These are phyloP conservation scores for Plasmodium chabaudi DNA, from an alignment of 169 alveolate species.

Conservation along the genomic window DNA sequence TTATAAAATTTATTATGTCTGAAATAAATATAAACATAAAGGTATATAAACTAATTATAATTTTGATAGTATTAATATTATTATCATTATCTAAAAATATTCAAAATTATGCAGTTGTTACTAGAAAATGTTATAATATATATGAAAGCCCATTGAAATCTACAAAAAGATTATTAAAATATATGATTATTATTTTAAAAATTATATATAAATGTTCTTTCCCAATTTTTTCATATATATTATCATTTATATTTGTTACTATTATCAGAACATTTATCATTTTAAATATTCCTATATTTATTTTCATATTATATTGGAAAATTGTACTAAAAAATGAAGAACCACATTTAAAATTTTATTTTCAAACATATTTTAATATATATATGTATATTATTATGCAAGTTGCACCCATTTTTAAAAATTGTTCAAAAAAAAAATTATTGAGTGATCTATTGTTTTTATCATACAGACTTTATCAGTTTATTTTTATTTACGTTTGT, in stretches of 20 bases:
- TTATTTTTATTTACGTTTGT: constrained; percentile 35
- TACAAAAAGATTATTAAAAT: constrained; percentile 47
- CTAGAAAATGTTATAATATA: constrained; percentile 73
- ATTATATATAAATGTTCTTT: constrained; percentile 40
- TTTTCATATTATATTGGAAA: constrained; percentile 45
- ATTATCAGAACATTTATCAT: constrained; percentile 41
- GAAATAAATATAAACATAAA: constrained; percentile 66
- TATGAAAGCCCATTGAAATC: constrained; percentile 74
- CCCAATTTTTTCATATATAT: constrained; percentile 42
- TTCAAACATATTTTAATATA: constrained; percentile 10
- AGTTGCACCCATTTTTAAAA: constrained; percentile 39
- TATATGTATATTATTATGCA: constrained; percentile 56
- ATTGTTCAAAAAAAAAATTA: constrained; percentile 8
- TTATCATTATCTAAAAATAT: constrained; percentile 61
- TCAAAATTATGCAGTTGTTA: constrained; percentile 55
- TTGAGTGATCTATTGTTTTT: constrained; percentile 24
- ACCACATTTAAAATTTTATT: constrained; percentile 17
- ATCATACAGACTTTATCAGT: constrained; percentile 2
- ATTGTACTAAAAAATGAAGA: constrained; percentile 48
- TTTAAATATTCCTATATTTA: constrained; percentile 48
- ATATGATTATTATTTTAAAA: constrained; percentile 32
- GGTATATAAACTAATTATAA: constrained; percentile 54
- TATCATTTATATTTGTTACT: constrained; percentile 34
- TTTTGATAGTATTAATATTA: constrained; percentile 33
- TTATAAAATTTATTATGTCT: constrained; percentile 61